Conservation (phyloP, 2,329 filamentous ascomycete species). For the Colletotrichum incanum region DNA sequence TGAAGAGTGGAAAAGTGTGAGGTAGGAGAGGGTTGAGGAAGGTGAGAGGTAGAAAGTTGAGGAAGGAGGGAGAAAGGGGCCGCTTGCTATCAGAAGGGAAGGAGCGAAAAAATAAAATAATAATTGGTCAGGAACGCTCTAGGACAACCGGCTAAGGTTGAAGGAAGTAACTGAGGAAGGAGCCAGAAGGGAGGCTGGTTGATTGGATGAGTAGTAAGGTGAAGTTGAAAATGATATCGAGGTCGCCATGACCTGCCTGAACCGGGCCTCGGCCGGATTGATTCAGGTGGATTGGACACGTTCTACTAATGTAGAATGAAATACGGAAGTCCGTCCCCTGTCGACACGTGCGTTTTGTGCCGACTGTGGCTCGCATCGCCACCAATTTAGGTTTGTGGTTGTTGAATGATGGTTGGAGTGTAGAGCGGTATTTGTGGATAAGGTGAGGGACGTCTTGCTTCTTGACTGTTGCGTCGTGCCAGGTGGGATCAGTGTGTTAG, state of each 20-base stretch:
- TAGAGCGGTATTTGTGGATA: too few species aligned
- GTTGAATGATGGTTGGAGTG: too few species aligned
- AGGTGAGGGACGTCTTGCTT: too few species aligned
- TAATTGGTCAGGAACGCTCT: neutral
- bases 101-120: neutral
- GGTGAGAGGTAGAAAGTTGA: too few species aligned
- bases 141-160: neutral
- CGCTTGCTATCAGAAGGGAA: too few species aligned
- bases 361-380: neutral
- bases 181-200: neutral
- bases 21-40: too few species aligned
- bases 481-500: too few species aligned
- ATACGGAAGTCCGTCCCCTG: neutral
- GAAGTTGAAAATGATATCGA: neutral
- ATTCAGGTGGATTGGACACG: neutral
- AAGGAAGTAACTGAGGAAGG: neutral
- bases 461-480: too few species aligned
- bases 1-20: too few species aligned
- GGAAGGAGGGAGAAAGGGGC: too few species aligned
- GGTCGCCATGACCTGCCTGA: neutral
- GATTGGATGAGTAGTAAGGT: neutral
- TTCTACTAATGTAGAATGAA: neutral
- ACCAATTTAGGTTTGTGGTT: too few species aligned
- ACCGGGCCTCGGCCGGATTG: neutral
- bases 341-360: neutral